Base-by-base conservation (phyloP, 1,139 yeast species). In the Zygosaccharomyces sapae region DNA sequence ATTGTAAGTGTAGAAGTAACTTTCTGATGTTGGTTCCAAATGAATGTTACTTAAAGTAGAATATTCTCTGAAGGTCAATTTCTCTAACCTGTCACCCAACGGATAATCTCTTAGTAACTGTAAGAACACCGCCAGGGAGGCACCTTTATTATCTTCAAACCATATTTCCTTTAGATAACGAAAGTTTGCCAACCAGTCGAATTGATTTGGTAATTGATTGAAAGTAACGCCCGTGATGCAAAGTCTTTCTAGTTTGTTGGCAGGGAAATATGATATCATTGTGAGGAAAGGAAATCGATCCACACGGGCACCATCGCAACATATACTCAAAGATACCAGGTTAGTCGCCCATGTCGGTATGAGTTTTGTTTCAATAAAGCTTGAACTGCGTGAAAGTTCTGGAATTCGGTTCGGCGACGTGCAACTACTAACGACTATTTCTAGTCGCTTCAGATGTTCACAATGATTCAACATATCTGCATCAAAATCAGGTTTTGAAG, bases 21-120 rank as follows among this genome's bases (percentile, higher is more conserved):
- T 33, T 9, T 49, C 46, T 6, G 45, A 38, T 7, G 42, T 34
- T n/a, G 50, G 47, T 13, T 51, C 55, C 24, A 54, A 30, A 29
- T 53, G 54, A 16, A 51, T 34, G 31, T 44, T 48, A 8, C 49
- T 27, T 9, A 47, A 38, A 4, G 54, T 46, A 19, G 45, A 48
- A 44, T 51, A 47, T 48, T 63, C 68, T 39, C 68, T 53, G 39
- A 63, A 62, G 1, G 61, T 60, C 16, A 65, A 43, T 37, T 52
- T 54, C 30, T 50, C 36, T 10, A 64, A 45, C 5, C 40, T 41
- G 2, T 47, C 37, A 33, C 57, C 57, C 5, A 61, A 37, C n/a
- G 48, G 53, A 12, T 41, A 44, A 9, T 50, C 48, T 31, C 53
- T 42, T 16, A 60, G 19, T 6, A 51, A 20, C 3, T 46, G 41